Percentiles rank a stretch among this genome's conserved stretches.
Conservation (phyloP, 495 filamentous ascomycete genomes). For the Geoglossum glabrum region DNA sequence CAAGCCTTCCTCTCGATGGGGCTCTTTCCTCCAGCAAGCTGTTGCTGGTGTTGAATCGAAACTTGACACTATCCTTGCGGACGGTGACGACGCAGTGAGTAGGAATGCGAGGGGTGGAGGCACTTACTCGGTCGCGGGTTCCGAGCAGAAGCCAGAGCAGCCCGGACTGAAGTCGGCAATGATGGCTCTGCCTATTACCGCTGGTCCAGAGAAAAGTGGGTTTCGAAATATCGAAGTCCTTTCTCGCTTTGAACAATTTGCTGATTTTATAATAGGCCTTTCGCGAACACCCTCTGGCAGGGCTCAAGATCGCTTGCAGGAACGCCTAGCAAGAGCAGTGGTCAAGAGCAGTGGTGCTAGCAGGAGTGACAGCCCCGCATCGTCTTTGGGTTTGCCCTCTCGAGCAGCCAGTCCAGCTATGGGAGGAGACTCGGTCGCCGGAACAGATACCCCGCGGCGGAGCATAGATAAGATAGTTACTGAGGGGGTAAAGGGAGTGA, state of each 20-base stretch:
- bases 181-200: not conserved
- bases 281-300: constrained; percentile 34
- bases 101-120: constrained; percentile 12
- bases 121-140: not conserved
- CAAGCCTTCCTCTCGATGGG: constrained; percentile 35
- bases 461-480: not conserved
- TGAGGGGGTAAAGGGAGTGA: not conserved
- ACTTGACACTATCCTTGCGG: constrained; percentile 77
- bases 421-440: constrained; percentile 19
- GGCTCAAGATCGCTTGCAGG: constrained; percentile 50
- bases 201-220: not conserved
- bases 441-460: constrained; percentile 9
- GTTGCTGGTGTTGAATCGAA: constrained; percentile 87
- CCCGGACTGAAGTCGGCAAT: not conserved
- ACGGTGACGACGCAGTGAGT: constrained; percentile 32
- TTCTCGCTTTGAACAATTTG: not conserved
- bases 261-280: constrained; percentile 12
- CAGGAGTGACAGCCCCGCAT: constrained; percentile 9
- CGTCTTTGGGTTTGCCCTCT: constrained; percentile 15
- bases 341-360: constrained; percentile 22
- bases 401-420: constrained; percentile 18
- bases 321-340: constrained; percentile 56
- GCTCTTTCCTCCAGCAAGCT: constrained; percentile 74
- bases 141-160: constrained; percentile 12
- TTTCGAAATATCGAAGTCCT: not conserved